Evolutionary conservation across 345 rosid species (phyloP).

Genomic region (Erodium maritimum): DNA sequence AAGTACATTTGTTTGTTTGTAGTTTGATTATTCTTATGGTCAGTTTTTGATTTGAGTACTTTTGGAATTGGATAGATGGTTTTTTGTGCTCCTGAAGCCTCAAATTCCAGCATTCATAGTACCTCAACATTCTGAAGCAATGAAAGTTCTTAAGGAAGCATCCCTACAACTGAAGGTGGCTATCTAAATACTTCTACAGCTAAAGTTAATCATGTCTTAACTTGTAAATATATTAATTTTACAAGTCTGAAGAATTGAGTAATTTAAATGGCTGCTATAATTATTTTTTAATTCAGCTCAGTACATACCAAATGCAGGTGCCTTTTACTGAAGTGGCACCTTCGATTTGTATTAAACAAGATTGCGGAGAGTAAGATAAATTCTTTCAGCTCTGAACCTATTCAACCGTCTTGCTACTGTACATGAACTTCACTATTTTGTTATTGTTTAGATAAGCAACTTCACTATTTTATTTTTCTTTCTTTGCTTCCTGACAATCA

Average conservation of each 20-base stretch:
- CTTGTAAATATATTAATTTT: no score
- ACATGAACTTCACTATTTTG: no score
- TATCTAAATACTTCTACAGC: not conserved
- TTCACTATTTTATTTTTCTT: no score
- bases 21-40: not conserved
- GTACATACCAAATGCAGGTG: conserved; percentile 34
- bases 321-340: conserved; percentile 55
- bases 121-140: conserved; percentile 1
- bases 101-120: not conserved
- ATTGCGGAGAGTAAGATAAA: no score
- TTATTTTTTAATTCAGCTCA: not conserved
- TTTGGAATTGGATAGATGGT: not conserved
- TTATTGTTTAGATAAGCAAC: no score
- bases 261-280: not conserved
- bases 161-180: not conserved
- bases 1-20: not conserved
- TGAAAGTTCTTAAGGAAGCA: not conserved
- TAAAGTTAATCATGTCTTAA: not conserved
- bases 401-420: no score
- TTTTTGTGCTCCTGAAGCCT: not conserved
- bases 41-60: not conserved
- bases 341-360: no score
- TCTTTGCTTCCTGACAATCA: no score
- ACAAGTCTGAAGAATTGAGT: not conserved
- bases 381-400: no score